Conservation (phyloP, 2,329 filamentous ascomycete genomes). For the Colletotrichum sp. region DNA sequence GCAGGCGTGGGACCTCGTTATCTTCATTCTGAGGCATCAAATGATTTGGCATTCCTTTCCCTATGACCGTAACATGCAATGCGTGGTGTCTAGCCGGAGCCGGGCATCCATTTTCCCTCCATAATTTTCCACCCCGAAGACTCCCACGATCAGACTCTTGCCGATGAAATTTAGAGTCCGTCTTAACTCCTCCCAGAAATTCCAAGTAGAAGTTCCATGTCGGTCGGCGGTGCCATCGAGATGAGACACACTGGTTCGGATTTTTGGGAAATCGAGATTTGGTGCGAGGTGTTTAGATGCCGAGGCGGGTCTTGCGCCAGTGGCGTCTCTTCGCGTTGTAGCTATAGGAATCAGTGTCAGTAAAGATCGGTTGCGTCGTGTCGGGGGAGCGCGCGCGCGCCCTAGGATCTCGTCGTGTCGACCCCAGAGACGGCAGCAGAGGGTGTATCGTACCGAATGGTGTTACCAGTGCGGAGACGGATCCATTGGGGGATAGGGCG, state of each 20-base stretch:
- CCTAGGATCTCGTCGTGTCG: not conserved
- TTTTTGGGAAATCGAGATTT: conserved; percentile 33
- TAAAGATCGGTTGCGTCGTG: not conserved
- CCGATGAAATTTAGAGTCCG: conserved; percentile 11
- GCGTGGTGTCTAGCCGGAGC: conserved; percentile 26
- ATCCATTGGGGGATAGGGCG: conserved; percentile 99
- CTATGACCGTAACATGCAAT: conserved; percentile 54
- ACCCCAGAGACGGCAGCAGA: not conserved
- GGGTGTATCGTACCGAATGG: conserved; percentile 83
- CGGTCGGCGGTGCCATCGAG: conserved; percentile 16
- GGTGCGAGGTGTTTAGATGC: conserved; percentile 79
- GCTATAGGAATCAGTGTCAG: conserved; percentile 54
- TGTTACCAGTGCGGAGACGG: conserved; percentile 96
- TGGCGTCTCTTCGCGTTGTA: conserved; percentile 99
- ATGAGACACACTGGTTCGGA: conserved; percentile 25
- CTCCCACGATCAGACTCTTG: conserved; percentile 25
- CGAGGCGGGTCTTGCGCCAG: conserved; percentile 99
- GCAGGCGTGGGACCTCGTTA: not conserved
- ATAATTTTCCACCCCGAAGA: conserved; percentile 20
- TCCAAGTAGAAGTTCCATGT: conserved; percentile 19
- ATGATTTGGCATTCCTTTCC: conserved; percentile 46
- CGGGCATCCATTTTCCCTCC: conserved; percentile 26
- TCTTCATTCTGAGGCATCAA: conserved; percentile 21
- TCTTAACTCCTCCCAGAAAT: conserved; percentile 15
- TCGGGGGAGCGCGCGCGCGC: not conserved